phyloP scores from a whole-genome alignment of 441 rosid genomes.

The Lepidium campestre region DNA sequence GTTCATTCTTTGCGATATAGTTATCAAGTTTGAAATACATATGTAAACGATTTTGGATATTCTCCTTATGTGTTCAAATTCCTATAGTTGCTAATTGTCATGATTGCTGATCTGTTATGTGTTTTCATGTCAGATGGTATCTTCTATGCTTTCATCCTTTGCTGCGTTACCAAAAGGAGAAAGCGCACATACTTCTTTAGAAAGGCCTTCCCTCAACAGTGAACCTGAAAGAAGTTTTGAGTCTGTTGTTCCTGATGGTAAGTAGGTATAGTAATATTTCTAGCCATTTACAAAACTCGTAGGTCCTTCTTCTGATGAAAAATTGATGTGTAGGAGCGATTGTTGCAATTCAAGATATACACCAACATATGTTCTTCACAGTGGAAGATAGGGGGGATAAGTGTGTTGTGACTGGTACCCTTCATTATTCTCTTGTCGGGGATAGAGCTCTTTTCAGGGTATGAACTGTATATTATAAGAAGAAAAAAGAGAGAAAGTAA shows the following conservation, averaged over 20 bases:
- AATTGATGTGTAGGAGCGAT: conserved; percentile 56
- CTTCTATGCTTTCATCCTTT: conserved; percentile 54
- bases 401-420: conserved; percentile 50
- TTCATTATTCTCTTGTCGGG: conserved; percentile 89
- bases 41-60: background rate
- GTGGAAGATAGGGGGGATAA: conserved; percentile 63
- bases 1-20: conserved; percentile 35
- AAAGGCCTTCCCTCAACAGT: conserved; percentile 32
- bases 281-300: conserved; percentile 18
- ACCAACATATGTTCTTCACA: conserved; percentile 79
- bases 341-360: conserved; percentile 82
- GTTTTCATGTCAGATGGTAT: conserved; percentile 58
- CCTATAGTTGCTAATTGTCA: background rate
- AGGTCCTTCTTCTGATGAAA: conserved; percentile 20
- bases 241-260: conserved; percentile 77
- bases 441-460: conserved; percentile 90
- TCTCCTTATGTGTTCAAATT: conserved; percentile 1
- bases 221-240: conserved; percentile 43
- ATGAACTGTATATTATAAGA: conserved; percentile 18
- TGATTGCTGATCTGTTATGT: conserved; percentile 21
- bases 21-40: background rate
- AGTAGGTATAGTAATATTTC: conserved; percentile 17
- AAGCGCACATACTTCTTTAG: conserved; percentile 28
- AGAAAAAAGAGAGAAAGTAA: conserved; percentile 1
- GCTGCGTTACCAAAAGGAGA: conserved; percentile 39